Base-by-base conservation (phyloP, 306 rosid species). In the Potentilla sterilis region DNA sequence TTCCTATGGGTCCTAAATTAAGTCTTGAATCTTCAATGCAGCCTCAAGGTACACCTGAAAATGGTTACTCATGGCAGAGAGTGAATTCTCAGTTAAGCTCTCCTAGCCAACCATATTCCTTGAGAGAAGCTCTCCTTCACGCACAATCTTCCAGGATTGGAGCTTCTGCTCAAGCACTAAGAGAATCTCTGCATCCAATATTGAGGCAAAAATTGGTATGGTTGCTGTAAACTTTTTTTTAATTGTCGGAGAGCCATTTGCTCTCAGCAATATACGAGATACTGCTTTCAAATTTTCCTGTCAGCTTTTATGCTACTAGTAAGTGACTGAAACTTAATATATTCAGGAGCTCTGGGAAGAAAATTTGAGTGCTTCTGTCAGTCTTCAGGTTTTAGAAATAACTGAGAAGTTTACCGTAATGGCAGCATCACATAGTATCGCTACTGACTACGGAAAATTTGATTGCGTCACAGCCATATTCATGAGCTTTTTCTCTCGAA, bases 81-180 rank as follows among this genome's bases (percentile, higher is more conserved):
- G 96, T 92, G 38, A 94, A 92, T 84, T 94, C 97, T 69, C 98
- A 94, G 87, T 81, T 94, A 71, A 92, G 97, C 85, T 94, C 98
- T 74, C 97, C 98, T 46, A 92, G 93, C 81, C 98, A 94, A 89
- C 98, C 98, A 46, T 95, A 95, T 84, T 95, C 98, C 81, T 87
- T 95, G 83, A 90, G 98, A 86, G 98, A 95, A 87, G 98, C 98
- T 70, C 89, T 95, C 12, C 97, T 97, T 83, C 98, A 95, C 79
- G 98, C 97, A 76, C 97, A 95, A 84, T 95, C 97, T 78, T 95
- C 98, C 84, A 87, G 98, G 87, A 95, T 92, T 85, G 98, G 98
- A 75, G 97, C 98, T 78, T 95, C 97, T 74, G 93, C 97, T 38
- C 98, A 95, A 85, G 98, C 98, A 54, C 93, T 95, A 61, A 85